These are phyloP conservation scores for Paracoccidioides lutzii DNA, from an alignment of 2,329 filamentous ascomycete genomes.

Conservation along the genomic window DNA sequence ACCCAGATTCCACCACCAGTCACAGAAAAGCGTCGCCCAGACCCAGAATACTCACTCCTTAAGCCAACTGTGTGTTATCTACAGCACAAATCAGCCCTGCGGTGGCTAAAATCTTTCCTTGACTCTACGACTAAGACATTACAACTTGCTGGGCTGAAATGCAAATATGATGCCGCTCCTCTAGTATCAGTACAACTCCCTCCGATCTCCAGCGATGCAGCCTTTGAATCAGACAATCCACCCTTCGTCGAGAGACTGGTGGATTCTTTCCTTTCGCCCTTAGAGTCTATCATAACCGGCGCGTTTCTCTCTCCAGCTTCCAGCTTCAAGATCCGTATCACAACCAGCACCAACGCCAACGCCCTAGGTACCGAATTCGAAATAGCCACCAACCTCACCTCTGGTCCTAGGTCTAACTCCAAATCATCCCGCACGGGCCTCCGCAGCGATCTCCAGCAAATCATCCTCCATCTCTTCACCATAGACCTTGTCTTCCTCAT, in stretches of 20 bases:
- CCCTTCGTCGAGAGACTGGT: conserved; percentile 29
- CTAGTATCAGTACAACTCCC: conserved; percentile 18
- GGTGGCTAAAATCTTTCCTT: conserved; percentile 24
- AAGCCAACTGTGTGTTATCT: conserved; percentile 45
- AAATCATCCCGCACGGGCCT: conserved; percentile 19
- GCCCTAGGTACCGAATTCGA: conserved; percentile 29
- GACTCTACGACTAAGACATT: conserved; percentile 21
- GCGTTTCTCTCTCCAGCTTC: conserved; percentile 22
- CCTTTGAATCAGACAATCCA: conserved; percentile 2
- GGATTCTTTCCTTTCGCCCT: conserved; percentile 27
- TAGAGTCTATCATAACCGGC: conserved; percentile 32
- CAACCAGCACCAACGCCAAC: conserved; percentile 22
- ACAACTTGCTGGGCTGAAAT: conserved; percentile 20
- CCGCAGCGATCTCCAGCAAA: conserved; percentile 23
- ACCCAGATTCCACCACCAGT: conserved; percentile 50
- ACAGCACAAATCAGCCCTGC: conserved; percentile 34
- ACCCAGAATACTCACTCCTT: conserved; percentile 44
- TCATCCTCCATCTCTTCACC: conserved; percentile 25
- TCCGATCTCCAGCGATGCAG: conserved; percentile 10
- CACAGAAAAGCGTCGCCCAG: conserved; percentile 36
- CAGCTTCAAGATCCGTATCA: conserved; percentile 27
- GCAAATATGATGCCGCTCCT: conserved; percentile 16
- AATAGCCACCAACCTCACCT: conserved; percentile 22
- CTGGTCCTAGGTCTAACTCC: conserved; percentile 20
- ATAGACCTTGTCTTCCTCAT: conserved; percentile 26